A percentile compares a stretch with the other conserved stretches of the same genome.
phyloP scores from a whole-genome alignment of 2,329 filamentous ascomycete species.

The Pseudogymnoascus sp. region DNA sequence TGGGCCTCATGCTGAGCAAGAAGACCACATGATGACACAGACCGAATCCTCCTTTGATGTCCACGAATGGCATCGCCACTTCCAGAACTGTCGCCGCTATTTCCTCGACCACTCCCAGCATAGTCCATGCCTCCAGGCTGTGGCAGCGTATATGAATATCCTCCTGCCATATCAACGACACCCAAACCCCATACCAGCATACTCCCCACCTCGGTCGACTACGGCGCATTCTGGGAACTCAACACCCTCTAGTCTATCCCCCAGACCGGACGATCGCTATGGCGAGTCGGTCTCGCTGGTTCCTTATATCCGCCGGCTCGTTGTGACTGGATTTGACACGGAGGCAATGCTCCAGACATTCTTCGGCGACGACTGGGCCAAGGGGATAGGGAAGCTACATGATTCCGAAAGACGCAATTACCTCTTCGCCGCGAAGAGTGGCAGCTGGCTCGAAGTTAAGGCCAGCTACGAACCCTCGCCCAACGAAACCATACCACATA shows the following conservation, averaged over 20 bases:
- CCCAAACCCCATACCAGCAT: slow-evolving; percentile 37
- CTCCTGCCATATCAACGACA: slow-evolving; percentile 74
- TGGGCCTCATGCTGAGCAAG: not conserved
- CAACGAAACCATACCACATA: slow-evolving; percentile 78
- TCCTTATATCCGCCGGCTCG: slow-evolving; percentile 82
- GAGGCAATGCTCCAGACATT: slow-evolving; percentile 85
- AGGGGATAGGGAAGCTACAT: slow-evolving; percentile 73
- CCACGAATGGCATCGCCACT: slow-evolving; percentile 87
- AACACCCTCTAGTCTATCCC: slow-evolving; percentile 25
- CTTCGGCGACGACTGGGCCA: slow-evolving; percentile 88
- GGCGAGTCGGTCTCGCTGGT: slow-evolving; percentile 56
- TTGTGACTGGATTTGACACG: slow-evolving; percentile 86
- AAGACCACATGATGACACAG: not conserved
- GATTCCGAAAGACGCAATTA: slow-evolving; percentile 91
- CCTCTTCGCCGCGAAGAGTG: slow-evolving; percentile 89
- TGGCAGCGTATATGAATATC: slow-evolving; percentile 89
- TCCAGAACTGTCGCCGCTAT: slow-evolving; percentile 82
- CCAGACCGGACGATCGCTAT: slow-evolving; percentile 11
- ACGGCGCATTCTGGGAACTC: slow-evolving; percentile 17
- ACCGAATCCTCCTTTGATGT: slow-evolving; percentile 54
- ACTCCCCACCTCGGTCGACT: slow-evolving; percentile 31
- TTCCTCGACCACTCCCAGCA: slow-evolving; percentile 90
- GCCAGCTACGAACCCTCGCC: slow-evolving; percentile 80
- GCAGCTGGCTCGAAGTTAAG: slow-evolving; percentile 84
- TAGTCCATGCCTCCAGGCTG: slow-evolving; percentile 71